Evolutionary conservation across 1,284 basidiomycete genomes (phyloP).

Genomic region (Ceratobasidium sp.): DNA sequence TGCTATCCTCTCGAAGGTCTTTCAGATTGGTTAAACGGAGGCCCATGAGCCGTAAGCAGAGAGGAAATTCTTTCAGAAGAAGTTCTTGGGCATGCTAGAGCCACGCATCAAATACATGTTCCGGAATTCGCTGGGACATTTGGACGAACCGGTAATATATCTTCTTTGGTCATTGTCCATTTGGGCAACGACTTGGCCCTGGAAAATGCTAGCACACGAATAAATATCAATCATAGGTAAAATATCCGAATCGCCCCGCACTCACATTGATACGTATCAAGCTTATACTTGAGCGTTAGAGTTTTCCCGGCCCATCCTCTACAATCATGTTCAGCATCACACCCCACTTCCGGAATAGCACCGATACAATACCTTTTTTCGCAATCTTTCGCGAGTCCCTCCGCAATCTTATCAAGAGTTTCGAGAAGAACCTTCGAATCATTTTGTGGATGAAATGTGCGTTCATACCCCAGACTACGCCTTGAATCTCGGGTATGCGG

Average conservation of each 20-base stretch:
- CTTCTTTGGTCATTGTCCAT: constrained; percentile 76
- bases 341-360: background rate
- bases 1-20: constrained; percentile 65
- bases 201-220: constrained; percentile 69
- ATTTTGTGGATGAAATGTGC: constrained; percentile 29
- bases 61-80: constrained; percentile 75
- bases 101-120: constrained; percentile 32
- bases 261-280: constrained; percentile 76
- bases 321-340: background rate
- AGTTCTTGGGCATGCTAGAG: constrained; percentile 77
- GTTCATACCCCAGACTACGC: constrained; percentile 87
- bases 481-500: constrained; percentile 76
- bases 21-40: constrained; percentile 82
- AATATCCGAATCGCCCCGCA: constrained; percentile 21
- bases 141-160: constrained; percentile 67
- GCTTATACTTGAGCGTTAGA: constrained; percentile 78
- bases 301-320: constrained; percentile 76
- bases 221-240: constrained; percentile 30
- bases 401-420: constrained; percentile 37
- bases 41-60: constrained; percentile 79
- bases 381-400: constrained; percentile 39
- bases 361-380: constrained; percentile 27
- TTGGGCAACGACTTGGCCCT: constrained; percentile 77
- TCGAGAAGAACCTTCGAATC: constrained; percentile 28
- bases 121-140: background rate